Conservation (phyloP, 306 rosid species). For the Leucaena leucocephala region DNA sequence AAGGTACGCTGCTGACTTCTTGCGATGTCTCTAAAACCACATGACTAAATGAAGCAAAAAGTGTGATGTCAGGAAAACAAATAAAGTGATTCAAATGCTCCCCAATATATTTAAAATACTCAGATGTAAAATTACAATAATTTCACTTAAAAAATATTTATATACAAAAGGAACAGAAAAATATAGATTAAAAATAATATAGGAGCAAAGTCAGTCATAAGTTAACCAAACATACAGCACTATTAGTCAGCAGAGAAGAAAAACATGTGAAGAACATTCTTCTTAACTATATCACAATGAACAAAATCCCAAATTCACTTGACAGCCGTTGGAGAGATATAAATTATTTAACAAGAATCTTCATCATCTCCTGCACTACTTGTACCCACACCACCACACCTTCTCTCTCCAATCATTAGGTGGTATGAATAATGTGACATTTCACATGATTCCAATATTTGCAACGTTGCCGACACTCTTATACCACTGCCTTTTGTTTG, state of each 20-base stretch:
- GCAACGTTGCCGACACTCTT: neutral
- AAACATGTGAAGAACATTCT: neutral
- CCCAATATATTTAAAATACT: slow-evolving; percentile 7
- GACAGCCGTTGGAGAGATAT: neutral
- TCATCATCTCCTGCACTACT: neutral
- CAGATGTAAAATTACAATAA: slow-evolving; percentile 16
- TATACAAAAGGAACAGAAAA: slow-evolving; percentile 18
- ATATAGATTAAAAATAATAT: slow-evolving; percentile 10
- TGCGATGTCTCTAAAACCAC: slow-evolving; percentile 89
- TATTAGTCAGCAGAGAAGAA: slow-evolving; percentile 4
- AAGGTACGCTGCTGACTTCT: slow-evolving; percentile 90
- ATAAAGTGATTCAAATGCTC: neutral
- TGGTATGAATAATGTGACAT: neutral
- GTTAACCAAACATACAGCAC: neutral
- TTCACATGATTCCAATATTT: neutral
- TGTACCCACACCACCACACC: neutral
- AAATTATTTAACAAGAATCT: slow-evolving; percentile 12
- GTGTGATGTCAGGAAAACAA: slow-evolving; percentile 37
- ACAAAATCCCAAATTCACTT: slow-evolving; percentile 27
- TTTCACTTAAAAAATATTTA: neutral
- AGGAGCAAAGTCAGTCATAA: slow-evolving; percentile 21
- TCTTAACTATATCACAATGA: slow-evolving; percentile 2
- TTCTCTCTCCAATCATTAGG: neutral
- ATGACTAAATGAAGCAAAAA: slow-evolving; percentile 62
- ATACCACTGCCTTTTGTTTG: neutral